phyloP scores from a whole-genome alignment of 495 filamentous ascomycete species.

The Annulohypoxylon nitens region DNA sequence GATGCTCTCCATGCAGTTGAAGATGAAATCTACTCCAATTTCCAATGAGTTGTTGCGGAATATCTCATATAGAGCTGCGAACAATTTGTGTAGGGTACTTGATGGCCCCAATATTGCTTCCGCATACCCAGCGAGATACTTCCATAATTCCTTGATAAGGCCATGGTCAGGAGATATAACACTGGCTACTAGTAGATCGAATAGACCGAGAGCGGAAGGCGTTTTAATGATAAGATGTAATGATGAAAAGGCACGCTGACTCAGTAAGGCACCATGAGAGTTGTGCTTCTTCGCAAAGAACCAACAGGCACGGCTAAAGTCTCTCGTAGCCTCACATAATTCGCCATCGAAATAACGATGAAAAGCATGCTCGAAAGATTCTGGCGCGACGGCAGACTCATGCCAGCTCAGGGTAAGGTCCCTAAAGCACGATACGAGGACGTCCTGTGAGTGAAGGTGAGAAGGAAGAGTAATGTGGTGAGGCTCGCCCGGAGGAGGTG shows the following conservation, averaged over 20 bases:
- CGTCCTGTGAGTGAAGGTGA: constrained; percentile 44
- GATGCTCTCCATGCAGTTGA: constrained; percentile 45
- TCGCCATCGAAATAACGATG: constrained; percentile 41
- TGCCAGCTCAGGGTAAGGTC: constrained; percentile 35
- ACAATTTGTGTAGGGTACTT: constrained; percentile 35
- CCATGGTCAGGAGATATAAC: constrained; percentile 42
- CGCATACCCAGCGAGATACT: constrained; percentile 40
- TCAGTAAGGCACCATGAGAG: constrained; percentile 36
- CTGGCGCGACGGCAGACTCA: constrained; percentile 27
- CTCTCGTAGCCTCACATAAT: constrained; percentile 42
- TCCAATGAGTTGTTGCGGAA: constrained; percentile 33
- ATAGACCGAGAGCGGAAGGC: constrained; percentile 39
- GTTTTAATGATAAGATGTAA: constrained; percentile 34
- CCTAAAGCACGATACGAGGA: constrained; percentile 44
- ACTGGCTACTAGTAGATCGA: constrained; percentile 41
- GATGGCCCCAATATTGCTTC: constrained; percentile 24
- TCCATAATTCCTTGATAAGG: constrained; percentile 41
- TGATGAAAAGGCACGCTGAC: constrained; percentile 37
- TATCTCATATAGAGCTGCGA: constrained; percentile 33
- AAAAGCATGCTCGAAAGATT: constrained; percentile 37
- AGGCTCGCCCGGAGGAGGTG: constrained; percentile 44
- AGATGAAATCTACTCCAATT: constrained; percentile 37
- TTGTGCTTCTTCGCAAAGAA: constrained; percentile 39
- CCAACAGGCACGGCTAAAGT: constrained; percentile 46
- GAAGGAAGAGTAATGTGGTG: constrained; percentile 39